phyloP scores from a whole-genome alignment of 2,329 filamentous ascomycete species.

The Colletotrichum echinochloae region DNA sequence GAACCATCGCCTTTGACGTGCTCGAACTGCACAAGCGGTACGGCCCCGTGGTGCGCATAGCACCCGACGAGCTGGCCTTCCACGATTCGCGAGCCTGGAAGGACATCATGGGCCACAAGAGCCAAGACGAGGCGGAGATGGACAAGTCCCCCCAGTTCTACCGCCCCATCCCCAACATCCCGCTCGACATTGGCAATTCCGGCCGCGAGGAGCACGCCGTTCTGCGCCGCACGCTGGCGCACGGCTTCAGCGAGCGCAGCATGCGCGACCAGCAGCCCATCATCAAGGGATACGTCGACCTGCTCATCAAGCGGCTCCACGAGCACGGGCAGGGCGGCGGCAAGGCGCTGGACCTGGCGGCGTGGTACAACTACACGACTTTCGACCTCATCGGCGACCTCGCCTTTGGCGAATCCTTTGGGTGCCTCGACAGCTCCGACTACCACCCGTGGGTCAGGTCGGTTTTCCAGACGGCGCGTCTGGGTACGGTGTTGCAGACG shows the following conservation, averaged over 20 bases:
- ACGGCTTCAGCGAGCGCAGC: conserved; percentile 44
- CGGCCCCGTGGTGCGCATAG: conserved; percentile 59
- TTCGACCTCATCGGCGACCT: conserved; percentile 50
- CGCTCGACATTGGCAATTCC: conserved; percentile 41
- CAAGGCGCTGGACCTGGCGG: conserved; percentile 42
- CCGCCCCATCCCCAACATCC: background rate
- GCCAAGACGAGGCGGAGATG: conserved; percentile 33
- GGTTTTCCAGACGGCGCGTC: conserved; percentile 43
- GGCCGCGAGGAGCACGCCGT: conserved; percentile 32
- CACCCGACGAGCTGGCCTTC: conserved; percentile 61
- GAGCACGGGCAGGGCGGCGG: conserved; percentile 44
- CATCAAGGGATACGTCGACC: conserved; percentile 53
- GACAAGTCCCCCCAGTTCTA: conserved; percentile 36
- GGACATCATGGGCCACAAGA: conserved; percentile 54
- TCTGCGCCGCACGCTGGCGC: conserved; percentile 40
- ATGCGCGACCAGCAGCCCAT: conserved; percentile 45
- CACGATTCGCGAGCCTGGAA: conserved; percentile 51
- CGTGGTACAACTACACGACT: conserved; percentile 47
- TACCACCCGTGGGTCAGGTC: conserved; percentile 46
- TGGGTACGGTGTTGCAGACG: conserved; percentile 24
- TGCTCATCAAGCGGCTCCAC: conserved; percentile 53
- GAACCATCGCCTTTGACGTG: conserved; percentile 46
- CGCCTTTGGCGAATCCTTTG: conserved; percentile 48
- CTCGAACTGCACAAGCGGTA: conserved; percentile 53
- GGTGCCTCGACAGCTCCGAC: conserved; percentile 43